These are phyloP conservation scores for Citrullus colocynthis DNA, from an alignment of 306 rosid genomes.

Conservation along the genomic window DNA sequence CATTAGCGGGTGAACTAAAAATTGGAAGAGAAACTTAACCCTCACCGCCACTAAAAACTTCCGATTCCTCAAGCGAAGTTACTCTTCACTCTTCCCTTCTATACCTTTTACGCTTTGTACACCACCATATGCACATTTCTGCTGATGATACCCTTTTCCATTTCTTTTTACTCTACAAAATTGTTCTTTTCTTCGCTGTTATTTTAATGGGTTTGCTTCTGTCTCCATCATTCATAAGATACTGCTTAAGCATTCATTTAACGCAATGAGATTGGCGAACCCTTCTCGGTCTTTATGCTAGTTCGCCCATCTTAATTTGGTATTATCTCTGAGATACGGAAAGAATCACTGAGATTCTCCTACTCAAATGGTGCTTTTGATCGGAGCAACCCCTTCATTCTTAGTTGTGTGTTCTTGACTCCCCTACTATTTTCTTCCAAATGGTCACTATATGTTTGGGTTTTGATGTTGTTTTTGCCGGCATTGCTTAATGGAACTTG, in stretches of 20 bases:
- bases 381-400: slow-evolving; percentile 20
- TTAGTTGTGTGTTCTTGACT: slow-evolving; percentile 6
- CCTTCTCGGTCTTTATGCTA: slow-evolving; percentile 21
- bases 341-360: slow-evolving; percentile 35
- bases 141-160: slow-evolving; percentile 14
- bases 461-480: slow-evolving; percentile 27
- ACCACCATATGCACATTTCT: slow-evolving; percentile 16
- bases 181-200: slow-evolving; percentile 17
- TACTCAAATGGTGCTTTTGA: slow-evolving; percentile 12
- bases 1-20: neutral
- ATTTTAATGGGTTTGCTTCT: slow-evolving; percentile 17
- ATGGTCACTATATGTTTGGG: slow-evolving; percentile 30
- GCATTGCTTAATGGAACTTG: slow-evolving; percentile 62
- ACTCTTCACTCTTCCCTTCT: neutral
- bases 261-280: slow-evolving; percentile 18
- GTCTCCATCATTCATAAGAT: slow-evolving; percentile 12
- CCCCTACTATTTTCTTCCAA: slow-evolving; percentile 5
- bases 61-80: slow-evolving; percentile 19
- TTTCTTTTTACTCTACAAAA: slow-evolving; percentile 6
- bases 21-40: neutral
- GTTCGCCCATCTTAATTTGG: slow-evolving; percentile 46
- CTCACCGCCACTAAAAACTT: neutral
- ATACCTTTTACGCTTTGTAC: slow-evolving; percentile 6
- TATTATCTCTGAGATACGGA: slow-evolving; percentile 36
- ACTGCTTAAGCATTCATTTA: slow-evolving; percentile 8